Percentiles rank a stretch among this genome's conserved stretches.
Conservation (phyloP, 352 stramenopile species). For the Sclerospora graminicola region DNA sequence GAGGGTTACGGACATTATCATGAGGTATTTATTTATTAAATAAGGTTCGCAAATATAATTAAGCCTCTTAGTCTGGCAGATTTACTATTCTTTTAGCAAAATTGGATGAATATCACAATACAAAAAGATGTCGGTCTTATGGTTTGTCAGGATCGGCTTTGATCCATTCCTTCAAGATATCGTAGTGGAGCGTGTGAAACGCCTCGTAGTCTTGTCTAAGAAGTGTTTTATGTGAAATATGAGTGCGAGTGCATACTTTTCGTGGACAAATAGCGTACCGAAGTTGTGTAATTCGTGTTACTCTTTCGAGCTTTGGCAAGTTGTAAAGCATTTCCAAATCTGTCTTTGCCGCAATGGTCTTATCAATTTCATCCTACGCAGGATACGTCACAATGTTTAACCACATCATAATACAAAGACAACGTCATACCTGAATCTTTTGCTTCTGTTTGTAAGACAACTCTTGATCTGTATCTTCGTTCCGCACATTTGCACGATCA, state of each 20-base stretch:
- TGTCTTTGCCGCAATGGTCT: not conserved
- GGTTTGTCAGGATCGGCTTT: slow-evolving; percentile 14
- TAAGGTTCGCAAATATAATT: too few species aligned
- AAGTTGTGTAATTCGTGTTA: slow-evolving; percentile 22
- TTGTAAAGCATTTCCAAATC: slow-evolving; percentile 8
- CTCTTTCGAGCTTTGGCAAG: slow-evolving; percentile 18
- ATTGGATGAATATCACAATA: too few species aligned
- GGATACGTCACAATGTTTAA: slow-evolving; percentile 3
- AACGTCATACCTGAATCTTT: slow-evolving; percentile 11
- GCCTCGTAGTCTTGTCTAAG: slow-evolving; percentile 32
- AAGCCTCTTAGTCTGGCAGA: too few species aligned
- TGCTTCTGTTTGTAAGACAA: slow-evolving; percentile 1
- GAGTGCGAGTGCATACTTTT: not conserved
- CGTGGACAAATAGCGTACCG: slow-evolving; percentile 9
- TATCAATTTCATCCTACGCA: slow-evolving; percentile 1
- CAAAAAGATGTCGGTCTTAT: too few species aligned
- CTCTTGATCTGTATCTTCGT: not conserved
- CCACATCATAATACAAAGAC: not conserved
- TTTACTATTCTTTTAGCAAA: too few species aligned
- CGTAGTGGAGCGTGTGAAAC: slow-evolving; percentile 38
- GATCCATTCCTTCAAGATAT: slow-evolving; percentile 39
- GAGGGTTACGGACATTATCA: too few species aligned
- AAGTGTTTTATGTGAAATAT: not conserved
- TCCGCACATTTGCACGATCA: slow-evolving; percentile 6
- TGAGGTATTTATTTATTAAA: too few species aligned